These are phyloP conservation scores for Gracilaria gracilis DNA, from an alignment of 23 red algal species.

Conservation along the genomic window DNA sequence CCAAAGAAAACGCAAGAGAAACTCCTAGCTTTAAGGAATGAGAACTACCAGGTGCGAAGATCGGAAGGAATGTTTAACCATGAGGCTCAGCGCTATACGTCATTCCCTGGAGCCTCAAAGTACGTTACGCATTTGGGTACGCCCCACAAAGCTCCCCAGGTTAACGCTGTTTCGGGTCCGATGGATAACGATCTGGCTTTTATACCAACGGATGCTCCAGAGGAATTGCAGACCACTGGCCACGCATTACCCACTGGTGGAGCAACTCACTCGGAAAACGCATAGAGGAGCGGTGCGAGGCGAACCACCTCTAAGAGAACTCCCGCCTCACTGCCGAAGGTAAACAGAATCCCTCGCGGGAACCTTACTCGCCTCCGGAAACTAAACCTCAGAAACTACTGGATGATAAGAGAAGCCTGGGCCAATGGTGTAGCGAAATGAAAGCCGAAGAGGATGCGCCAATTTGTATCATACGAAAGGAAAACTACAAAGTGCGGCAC, in stretches of 20 bases:
- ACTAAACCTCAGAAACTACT: background rate
- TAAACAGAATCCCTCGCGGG: too few relatives aligned
- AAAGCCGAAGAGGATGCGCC: background rate
- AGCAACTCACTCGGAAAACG: background rate
- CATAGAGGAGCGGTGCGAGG: background rate
- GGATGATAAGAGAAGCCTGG: background rate
- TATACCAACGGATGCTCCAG: too few relatives aligned
- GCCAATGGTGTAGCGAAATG: conserved; percentile 10
- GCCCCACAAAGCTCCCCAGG: background rate
- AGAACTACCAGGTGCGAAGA: background rate
- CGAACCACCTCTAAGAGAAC: background rate
- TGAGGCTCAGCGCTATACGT: background rate
- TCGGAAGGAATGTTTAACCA: background rate
- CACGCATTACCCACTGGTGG: background rate
- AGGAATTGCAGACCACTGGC: background rate
- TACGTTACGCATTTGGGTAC: background rate
- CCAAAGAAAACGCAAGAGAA: background rate
- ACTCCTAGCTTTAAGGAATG: background rate
- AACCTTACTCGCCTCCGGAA: too few relatives aligned
- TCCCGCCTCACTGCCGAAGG: background rate
- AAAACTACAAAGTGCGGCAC: background rate
- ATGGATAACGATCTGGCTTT: background rate
- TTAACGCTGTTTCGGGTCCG: background rate
- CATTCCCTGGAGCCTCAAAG: background rate
- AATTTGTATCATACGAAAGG: background rate